Percentiles rank a stretch among this genome's conserved stretches.
These are phyloP conservation scores for Gossypium ekmanianum DNA, from an alignment of 345 rosid species.

Conservation along the genomic window DNA sequence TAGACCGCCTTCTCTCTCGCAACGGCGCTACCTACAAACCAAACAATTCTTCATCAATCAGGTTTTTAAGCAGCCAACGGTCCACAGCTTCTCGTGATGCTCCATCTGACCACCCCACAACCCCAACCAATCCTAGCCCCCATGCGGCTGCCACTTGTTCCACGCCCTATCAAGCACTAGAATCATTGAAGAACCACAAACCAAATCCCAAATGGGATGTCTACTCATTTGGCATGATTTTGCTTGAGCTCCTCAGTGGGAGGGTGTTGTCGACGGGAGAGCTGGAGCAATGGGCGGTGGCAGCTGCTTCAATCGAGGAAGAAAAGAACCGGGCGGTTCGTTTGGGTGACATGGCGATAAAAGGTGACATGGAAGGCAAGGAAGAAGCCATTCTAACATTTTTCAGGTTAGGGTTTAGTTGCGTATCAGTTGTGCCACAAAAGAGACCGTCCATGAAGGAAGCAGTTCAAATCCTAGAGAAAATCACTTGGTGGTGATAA, in stretches of 20 bases:
- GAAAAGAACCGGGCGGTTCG: constrained; percentile 47
- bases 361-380: constrained; percentile 44
- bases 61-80: constrained; percentile 34
- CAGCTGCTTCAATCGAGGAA: constrained; percentile 32
- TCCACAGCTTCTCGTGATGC: constrained; percentile 20
- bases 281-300: constrained; percentile 43
- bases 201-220: constrained; percentile 82
- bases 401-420: constrained; percentile 63
- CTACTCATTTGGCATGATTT: constrained; percentile 62
- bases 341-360: constrained; percentile 51
- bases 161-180: constrained; percentile 64
- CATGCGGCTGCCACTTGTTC: constrained; percentile 23
- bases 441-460: constrained; percentile 92
- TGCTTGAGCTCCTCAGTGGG: constrained; percentile 76
- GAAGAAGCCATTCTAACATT: constrained; percentile 57
- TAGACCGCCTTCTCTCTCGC: constrained; percentile 40
- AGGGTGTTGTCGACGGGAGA: constrained; percentile 52
- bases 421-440: constrained; percentile 61
- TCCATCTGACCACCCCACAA: constrained; percentile 18
- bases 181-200: constrained; percentile 49
- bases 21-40: constrained; percentile 24
- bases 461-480: constrained; percentile 60
- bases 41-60: constrained; percentile 25
- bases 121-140: constrained; percentile 25
- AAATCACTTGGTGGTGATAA: constrained; percentile 19